Conservation (phyloP, 2,329 filamentous ascomycete genomes). For the Byssochlamys sp. region DNA sequence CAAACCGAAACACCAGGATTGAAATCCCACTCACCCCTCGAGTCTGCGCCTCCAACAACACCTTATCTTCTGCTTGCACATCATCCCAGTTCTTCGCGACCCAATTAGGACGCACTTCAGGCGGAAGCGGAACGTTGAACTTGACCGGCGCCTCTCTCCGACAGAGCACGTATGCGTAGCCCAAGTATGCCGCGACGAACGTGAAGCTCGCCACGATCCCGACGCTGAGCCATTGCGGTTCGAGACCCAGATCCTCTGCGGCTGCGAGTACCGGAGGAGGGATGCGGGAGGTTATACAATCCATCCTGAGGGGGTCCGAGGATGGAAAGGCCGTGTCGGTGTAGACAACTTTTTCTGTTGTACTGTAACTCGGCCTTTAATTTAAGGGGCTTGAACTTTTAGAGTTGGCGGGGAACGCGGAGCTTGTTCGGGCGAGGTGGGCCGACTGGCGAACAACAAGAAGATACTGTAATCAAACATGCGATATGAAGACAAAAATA, state of each 20-base stretch:
- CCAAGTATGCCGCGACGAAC: conserved; percentile 21
- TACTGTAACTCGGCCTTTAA: neutral
- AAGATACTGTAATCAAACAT: no score
- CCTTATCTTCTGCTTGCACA: conserved; percentile 22
- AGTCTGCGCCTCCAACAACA: conserved; percentile 28
- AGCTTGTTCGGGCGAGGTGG: neutral
- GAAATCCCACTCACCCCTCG: conserved; percentile 24
- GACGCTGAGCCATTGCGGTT: conserved; percentile 16
- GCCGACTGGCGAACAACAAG: neutral
- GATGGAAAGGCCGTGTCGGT: neutral
- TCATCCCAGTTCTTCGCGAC: conserved; percentile 27
- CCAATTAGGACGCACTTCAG: conserved; percentile 23
- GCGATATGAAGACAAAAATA: no score
- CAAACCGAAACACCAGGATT: neutral
- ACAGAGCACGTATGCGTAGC: conserved; percentile 21
- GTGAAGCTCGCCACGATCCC: conserved; percentile 21
- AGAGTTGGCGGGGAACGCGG: neutral
- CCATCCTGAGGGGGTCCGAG: neutral
- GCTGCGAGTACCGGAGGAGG: conserved; percentile 14
- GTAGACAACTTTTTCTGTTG: neutral
- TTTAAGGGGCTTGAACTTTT: neutral
- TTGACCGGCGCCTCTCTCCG: conserved; percentile 24
- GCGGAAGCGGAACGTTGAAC: conserved; percentile 30
- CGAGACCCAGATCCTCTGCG: conserved; percentile 10
- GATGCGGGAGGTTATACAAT: neutral